Percentiles rank a stretch among this genome's conserved stretches.
Evolutionary conservation across 2,329 filamentous ascomycete species (phyloP).

Genomic region (Aureobasidium sp.): DNA sequence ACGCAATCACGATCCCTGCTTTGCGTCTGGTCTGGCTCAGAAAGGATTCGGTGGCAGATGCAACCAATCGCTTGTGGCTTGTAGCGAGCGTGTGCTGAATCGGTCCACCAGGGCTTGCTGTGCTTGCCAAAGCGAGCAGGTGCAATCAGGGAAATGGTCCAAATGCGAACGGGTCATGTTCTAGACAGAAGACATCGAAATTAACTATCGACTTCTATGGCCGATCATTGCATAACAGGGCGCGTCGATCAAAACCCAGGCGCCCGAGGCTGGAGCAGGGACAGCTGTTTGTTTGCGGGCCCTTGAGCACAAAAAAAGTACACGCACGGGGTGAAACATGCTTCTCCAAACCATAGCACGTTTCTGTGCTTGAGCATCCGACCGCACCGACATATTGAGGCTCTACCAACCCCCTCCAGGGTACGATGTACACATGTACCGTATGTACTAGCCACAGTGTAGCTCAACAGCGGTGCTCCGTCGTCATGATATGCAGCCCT

Average conservation of each 20-base stretch:
- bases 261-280: neutral
- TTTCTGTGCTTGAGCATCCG: neutral
- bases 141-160: neutral
- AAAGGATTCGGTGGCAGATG: neutral
- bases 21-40: neutral
- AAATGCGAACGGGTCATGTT: neutral
- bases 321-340: neutral
- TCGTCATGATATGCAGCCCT: constrained; percentile 6
- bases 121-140: neutral
- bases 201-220: neutral
- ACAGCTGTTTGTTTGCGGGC: neutral
- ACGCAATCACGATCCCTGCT: neutral
- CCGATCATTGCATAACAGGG: constrained; percentile 1
- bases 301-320: neutral
- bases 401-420: neutral
- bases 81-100: neutral
- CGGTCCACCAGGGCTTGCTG: neutral
- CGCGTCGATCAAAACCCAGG: neutral
- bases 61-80: neutral
- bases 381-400: neutral
- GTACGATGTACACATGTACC: neutral
- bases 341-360: neutral
- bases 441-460: neutral
- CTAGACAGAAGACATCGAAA: neutral
- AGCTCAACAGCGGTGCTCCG: neutral